Evolutionary conservation across 208 protist species (phyloP), one percentile per base, ranked within the genome.

Genomic region (Leishmania amazonensis): DNA sequence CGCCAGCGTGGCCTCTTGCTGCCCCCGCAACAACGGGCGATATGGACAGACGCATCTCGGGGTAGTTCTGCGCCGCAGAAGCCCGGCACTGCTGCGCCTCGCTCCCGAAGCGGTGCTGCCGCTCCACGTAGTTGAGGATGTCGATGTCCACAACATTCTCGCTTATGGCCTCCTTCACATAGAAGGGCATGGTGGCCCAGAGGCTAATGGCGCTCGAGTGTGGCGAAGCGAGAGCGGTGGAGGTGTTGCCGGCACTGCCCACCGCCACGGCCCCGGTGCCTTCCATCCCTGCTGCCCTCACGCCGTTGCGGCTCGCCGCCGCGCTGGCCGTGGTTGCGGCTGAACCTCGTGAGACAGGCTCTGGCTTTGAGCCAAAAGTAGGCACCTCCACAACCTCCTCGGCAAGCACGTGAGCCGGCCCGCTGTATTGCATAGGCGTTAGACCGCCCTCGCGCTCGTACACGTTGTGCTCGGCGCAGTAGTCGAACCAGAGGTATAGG

Each of bases 101-200:
- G 0, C 79, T 49, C 24, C 74, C 73, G 42, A 85, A 58, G 35
- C 82, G 78, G 78, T 79, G 82, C 54, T 94, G 84, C 71, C 91
- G 88, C 87, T 95, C 91, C 77, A 92, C 85, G 31, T 91, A 87
- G 72, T 91, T 95, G 64, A 87, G 83, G 13, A 86, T 84, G 74
- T 93, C 91, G 24, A 93, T 57, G 81, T 89, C 89, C 8, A 95
- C 85, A 5, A 74, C 58, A 6, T 81, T 58, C 8, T 85, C 65
- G 67, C 68, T 62, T 49, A 90, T 87, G 11, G 87, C 87, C 75
- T 88, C 81, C n/a, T 74, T 78, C 78, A 90, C 85, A 5, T 83
- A 83, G 38, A 80, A 79, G 0, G 81, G 78, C 53, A 82, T 77
- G 8, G 67, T 80, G 28, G 72, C 81, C 83, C 80, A 89, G 31